Evolutionary conservation across 495 filamentous ascomycete genomes (phyloP), one percentile per base, ranked within the genome.

Genomic region (Podospora conica): DNA sequence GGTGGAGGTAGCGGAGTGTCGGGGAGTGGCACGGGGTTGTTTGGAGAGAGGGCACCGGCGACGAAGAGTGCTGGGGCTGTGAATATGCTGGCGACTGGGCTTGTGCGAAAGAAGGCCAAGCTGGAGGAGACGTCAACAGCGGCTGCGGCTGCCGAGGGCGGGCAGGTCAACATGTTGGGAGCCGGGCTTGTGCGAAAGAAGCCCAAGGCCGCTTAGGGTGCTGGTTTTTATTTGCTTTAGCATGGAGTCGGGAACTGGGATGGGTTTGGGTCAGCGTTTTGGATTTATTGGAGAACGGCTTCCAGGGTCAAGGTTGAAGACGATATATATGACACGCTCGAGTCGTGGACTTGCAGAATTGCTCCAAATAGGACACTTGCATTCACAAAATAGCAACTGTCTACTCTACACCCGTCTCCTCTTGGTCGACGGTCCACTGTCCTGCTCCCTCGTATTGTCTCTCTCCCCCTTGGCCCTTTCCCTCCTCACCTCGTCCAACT

Each of bases 71-170:
- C 0, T 10, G 58, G 40, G 18, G 59, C 20, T 9, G 29, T 53
- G 3, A 61, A 61, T 18, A 48, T 23, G 18, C 33, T 61, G 9
- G 31, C n/a, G 54, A 67, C 74, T 4, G 73, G 70, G 5, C 54
- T 76, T 29, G 64, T 81, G 22, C 81, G 81, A 66, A 77, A 77
- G 24, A 81, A 81, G 28, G 27, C n/a, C 15, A 66, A 22, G 40
- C 22, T 4, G 3, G 22, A 18, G 33, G 33, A 48, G 15, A 6
- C 4, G 5, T 7, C 33, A 1, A 6, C 33, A 48, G 33, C 18
- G 15, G 0, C 33, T 18, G 33, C 15, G 5, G 22, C 21, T 12
- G 40, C 15, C n/a, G 24, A 21, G 18, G 48, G 31, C 1, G 9
- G 8, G 11, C 58, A n/a, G 8, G 64, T 66, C 23, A 66, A 66